Evolutionary conservation across 768 basidiomycete species (phyloP).

Genomic region (Tylopilus felleus): DNA sequence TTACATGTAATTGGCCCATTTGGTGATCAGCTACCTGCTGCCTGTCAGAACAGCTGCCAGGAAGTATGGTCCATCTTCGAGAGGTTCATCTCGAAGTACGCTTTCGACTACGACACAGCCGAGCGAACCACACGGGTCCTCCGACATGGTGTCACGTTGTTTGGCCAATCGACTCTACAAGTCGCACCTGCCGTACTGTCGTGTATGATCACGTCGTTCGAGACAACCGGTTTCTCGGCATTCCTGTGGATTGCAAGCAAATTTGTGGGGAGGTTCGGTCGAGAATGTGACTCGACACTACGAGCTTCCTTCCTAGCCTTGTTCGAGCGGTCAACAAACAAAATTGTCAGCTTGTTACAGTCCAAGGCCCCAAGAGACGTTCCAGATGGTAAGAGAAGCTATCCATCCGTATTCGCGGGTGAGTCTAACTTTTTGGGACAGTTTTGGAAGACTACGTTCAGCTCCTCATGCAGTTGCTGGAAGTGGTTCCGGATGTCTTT

Average conservation of each 20-base stretch:
- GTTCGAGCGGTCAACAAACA: slow-evolving; percentile 75
- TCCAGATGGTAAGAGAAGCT: slow-evolving; percentile 77
- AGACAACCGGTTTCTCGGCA: slow-evolving; percentile 74
- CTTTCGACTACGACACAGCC: slow-evolving; percentile 67
- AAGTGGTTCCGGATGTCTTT: slow-evolving; percentile 68
- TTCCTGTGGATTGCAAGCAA: slow-evolving; percentile 96
- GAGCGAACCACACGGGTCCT: slow-evolving; percentile 85
- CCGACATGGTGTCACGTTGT: slow-evolving; percentile 80
- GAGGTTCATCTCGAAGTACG: slow-evolving; percentile 72
- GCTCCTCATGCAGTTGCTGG: slow-evolving; percentile 65
- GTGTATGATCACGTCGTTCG: slow-evolving; percentile 77
- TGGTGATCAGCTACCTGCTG: slow-evolving; percentile 75
- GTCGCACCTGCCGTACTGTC: slow-evolving; percentile 69
- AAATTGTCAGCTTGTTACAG: slow-evolving; percentile 65
- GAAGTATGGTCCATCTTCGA: slow-evolving; percentile 88
- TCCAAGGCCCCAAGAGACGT: slow-evolving; percentile 66
- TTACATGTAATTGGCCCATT: slow-evolving; percentile 77
- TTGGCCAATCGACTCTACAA: slow-evolving; percentile 60
- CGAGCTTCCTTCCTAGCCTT: slow-evolving; percentile 55
- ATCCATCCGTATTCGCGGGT: background rate
- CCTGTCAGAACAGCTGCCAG: slow-evolving; percentile 73
- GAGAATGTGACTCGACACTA: slow-evolving; percentile 54
- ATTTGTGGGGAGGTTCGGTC: slow-evolving; percentile 71
- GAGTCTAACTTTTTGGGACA: slow-evolving; percentile 32
- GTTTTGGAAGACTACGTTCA: slow-evolving; percentile 95